phyloP scores from a whole-genome alignment of 2,329 filamentous ascomycete genomes.

The Penicillium sp. region DNA sequence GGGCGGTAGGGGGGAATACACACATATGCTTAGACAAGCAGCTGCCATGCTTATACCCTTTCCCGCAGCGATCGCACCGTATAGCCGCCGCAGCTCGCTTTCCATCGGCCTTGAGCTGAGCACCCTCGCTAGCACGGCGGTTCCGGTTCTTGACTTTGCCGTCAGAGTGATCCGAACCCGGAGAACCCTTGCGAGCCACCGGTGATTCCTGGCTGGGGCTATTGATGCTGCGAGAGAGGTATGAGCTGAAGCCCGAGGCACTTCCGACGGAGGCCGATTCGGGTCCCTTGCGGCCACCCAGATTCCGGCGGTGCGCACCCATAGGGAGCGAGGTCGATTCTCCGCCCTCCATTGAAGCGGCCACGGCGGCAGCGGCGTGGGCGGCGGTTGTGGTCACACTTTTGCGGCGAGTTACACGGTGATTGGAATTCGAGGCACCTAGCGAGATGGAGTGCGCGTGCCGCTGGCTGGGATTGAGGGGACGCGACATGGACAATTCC shows the following conservation, averaged over 20 bases:
- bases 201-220: conserved; percentile 35
- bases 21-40: conserved; percentile 99
- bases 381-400: conserved; percentile 78
- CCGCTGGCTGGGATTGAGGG: conserved; percentile 70
- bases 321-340: conserved; percentile 62
- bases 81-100: conserved; percentile 82
- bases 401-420: conserved; percentile 90
- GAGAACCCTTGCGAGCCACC: conserved; percentile 42
- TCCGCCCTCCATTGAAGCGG: conserved; percentile 68
- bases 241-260: conserved; percentile 43
- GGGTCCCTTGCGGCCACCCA: conserved; percentile 52
- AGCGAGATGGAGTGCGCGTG: conserved; percentile 81
- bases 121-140: conserved; percentile 78
- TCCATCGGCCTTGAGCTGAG: conserved; percentile 77
- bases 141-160: conserved; percentile 55
- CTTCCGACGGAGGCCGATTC: conserved; percentile 62
- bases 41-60: conserved; percentile 99
- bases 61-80: conserved; percentile 96
- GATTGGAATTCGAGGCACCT: conserved; percentile 73
- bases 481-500: conserved; percentile 61
- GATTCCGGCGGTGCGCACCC: conserved; percentile 57
- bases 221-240: conserved; percentile 43
- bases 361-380: conserved; percentile 67
- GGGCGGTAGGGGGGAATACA: conserved; percentile 63
- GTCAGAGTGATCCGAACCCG: conserved; percentile 34